A percentile compares a stretch with the other conserved stretches of the same genome.
Conservation (phyloP, 768 basidiomycete species). For the Myochromella boudieri region DNA sequence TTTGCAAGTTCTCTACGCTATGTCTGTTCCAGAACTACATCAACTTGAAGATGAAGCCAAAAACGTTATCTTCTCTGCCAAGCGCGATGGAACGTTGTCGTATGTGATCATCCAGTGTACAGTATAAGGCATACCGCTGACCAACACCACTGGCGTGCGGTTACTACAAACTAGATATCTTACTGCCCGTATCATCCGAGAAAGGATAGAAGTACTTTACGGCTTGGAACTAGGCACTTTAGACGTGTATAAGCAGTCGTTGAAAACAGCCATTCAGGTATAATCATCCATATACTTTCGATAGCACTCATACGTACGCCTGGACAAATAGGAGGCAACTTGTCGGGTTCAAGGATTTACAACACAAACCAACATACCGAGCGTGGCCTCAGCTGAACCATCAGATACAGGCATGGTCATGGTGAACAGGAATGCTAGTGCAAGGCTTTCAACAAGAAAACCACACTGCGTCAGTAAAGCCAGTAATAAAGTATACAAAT, state of each 20-base stretch:
- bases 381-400: too few relatives aligned
- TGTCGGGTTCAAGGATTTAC: too few relatives aligned
- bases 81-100: slow-evolving; percentile 29
- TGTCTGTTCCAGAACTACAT: slow-evolving; percentile 27
- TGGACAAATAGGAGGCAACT: not conserved
- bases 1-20: too few relatives aligned
- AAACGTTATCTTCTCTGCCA: slow-evolving; percentile 25
- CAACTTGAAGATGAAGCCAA: slow-evolving; percentile 31
- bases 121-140: too few relatives aligned
- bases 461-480: slow-evolving; percentile 14
- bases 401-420: too few relatives aligned
- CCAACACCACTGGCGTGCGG: too few relatives aligned
- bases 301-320: slow-evolving; percentile 5
- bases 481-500: slow-evolving; percentile 33
- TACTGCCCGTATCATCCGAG: slow-evolving; percentile 52
- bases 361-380: too few relatives aligned
- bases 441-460: not conserved
- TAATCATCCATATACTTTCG: slow-evolving; percentile 35
- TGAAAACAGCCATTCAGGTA: slow-evolving; percentile 43
- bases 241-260: slow-evolving; percentile 41
- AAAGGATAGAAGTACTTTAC: slow-evolving; percentile 46
- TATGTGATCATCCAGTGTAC: slow-evolving; percentile 13
- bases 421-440: too few relatives aligned
- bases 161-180: too few relatives aligned
- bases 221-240: slow-evolving; percentile 43